A percentile compares a stretch with the other conserved stretches of the same genome.
phyloP scores from a whole-genome alignment of 2,329 filamentous ascomycete genomes.

The Fusarium illudens region DNA sequence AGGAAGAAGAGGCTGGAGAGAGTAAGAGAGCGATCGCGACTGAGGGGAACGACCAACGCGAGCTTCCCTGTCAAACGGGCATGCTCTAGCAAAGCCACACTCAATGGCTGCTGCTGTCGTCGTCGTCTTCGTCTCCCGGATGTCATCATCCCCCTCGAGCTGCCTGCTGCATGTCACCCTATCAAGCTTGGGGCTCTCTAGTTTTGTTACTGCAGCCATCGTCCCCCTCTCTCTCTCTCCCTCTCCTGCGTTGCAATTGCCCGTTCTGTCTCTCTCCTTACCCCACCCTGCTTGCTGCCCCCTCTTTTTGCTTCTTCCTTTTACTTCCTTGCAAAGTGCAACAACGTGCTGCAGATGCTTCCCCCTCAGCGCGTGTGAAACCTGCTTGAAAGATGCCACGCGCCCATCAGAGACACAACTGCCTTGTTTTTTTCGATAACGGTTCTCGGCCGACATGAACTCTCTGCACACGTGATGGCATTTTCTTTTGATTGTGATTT shows the following conservation, averaged over 20 bases:
- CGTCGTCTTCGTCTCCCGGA: constrained; percentile 5
- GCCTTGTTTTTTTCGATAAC: neutral
- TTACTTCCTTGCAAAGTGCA: neutral
- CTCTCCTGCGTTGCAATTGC: neutral
- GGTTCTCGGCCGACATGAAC: constrained; percentile 25
- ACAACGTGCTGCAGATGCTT: neutral
- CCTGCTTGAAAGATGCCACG: neutral
- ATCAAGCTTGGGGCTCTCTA: constrained; percentile 1
- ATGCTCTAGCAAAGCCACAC: neutral
- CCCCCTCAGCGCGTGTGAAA: neutral
- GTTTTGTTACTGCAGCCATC: neutral
- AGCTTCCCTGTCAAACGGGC: neutral
- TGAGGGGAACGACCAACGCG: neutral
- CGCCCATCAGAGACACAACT: constrained; percentile 1
- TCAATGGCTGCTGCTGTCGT: too few species aligned
- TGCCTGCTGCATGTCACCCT: neutral
- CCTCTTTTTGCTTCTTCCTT: neutral
- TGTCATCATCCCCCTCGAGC: constrained; percentile 18
- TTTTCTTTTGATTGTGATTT: constrained; percentile 20
- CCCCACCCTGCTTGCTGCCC: neutral
- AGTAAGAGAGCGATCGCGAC: neutral
- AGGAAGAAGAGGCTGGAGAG: neutral
- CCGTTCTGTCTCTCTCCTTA: neutral
- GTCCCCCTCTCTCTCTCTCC: neutral
- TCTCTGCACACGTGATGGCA: constrained; percentile 29